These are phyloP conservation scores for Wickerhamiella siamensis DNA, from an alignment of 805 yeast species.

Conservation along the genomic window DNA sequence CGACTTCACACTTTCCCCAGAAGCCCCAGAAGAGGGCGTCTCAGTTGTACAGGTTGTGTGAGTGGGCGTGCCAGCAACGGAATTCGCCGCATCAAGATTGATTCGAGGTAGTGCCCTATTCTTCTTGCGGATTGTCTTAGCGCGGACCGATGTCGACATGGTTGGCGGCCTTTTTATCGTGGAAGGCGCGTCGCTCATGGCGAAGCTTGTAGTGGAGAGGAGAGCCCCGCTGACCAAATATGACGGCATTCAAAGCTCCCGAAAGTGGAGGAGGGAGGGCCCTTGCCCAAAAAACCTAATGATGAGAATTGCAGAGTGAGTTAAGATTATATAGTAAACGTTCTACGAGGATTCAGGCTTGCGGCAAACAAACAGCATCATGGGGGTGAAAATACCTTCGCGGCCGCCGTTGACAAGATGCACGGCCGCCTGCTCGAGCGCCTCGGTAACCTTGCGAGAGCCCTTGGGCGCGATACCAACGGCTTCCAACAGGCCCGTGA, in stretches of 20 bases:
- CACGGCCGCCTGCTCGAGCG: conserved; percentile 93
- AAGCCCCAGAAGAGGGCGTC: not conserved
- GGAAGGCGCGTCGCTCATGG: not conserved
- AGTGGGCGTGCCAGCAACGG: not conserved
- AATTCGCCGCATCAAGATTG: not conserved
- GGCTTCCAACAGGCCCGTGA: conserved; percentile 71
- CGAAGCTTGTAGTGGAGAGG: too few species aligned
- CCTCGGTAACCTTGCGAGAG: conserved; percentile 73
- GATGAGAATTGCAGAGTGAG: not conserved
- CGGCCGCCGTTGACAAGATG: conserved; percentile 89
- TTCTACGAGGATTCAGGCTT: conserved; percentile 40
- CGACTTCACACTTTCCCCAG: too few species aligned
- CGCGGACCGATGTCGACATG: not conserved
- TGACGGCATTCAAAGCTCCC: not conserved
- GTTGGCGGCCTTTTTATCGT: not conserved
- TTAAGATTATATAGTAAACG: not conserved
- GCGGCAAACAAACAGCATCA: conserved; percentile 84
- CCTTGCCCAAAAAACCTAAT: not conserved
- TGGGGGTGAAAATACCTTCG: conserved; percentile 85
- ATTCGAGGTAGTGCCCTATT: not conserved
- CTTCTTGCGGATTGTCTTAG: not conserved
- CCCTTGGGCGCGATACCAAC: conserved; percentile 88
- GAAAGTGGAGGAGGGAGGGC: not conserved
- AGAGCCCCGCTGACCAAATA: too few species aligned
- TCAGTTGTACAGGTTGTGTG: not conserved